phyloP scores from a whole-genome alignment of 2,329 filamentous ascomycete species.

The Neospermospora avenae region DNA sequence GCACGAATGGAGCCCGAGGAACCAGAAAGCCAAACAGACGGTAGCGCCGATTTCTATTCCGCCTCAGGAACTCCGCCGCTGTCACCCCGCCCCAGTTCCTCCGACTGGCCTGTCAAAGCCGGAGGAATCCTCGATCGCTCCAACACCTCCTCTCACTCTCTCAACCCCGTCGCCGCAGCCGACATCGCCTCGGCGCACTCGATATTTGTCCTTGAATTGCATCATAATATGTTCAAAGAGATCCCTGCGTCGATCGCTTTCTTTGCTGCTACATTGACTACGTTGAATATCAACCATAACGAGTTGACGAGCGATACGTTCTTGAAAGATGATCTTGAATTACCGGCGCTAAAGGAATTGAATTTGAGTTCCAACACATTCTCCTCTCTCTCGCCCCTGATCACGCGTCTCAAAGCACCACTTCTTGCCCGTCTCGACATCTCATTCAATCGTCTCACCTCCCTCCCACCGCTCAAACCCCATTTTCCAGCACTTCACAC shows the following conservation, averaged over 20 bases:
- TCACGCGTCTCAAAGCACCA: conserved; percentile 67
- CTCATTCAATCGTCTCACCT: conserved; percentile 74
- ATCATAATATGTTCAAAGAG: conserved; percentile 70
- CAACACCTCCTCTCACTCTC: conserved; percentile 58
- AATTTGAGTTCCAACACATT: conserved; percentile 74
- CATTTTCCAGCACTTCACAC: conserved; percentile 68
- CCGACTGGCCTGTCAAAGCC: conserved; percentile 32
- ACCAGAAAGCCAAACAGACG: conserved; percentile 30
- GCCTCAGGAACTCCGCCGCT: conserved; percentile 27
- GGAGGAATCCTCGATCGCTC: conserved; percentile 66
- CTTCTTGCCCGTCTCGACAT: conserved; percentile 74
- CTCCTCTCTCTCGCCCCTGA: conserved; percentile 64
- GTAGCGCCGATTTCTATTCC: conserved; percentile 35
- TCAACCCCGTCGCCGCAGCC: conserved; percentile 56
- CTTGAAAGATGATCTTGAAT: conserved; percentile 61
- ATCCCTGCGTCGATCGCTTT: conserved; percentile 69
- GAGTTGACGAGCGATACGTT: conserved; percentile 63
- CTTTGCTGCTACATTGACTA: conserved; percentile 67
- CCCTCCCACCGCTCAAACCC: conserved; percentile 63
- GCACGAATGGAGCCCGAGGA: conserved; percentile 58
- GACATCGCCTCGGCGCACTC: conserved; percentile 51
- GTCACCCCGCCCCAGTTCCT: conserved; percentile 25
- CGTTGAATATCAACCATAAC: conserved; percentile 74
- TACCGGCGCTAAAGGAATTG: conserved; percentile 74
- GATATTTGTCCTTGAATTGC: conserved; percentile 61